Conservation (phyloP, 345 rosid genomes). For the Noccaea bulbosa region DNA sequence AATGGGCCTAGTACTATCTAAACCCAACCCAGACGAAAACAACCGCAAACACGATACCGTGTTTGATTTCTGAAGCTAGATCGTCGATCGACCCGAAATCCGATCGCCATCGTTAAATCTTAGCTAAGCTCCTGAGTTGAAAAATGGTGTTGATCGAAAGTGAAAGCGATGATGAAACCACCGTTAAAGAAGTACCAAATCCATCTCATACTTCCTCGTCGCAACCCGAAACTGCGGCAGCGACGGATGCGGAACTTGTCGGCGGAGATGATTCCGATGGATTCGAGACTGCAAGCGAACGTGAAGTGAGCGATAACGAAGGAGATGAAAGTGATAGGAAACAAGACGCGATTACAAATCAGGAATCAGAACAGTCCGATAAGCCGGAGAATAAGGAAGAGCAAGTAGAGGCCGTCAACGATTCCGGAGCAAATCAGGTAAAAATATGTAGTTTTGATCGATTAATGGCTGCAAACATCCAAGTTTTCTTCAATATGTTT, state of each 20-base stretch:
- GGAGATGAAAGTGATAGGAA: conserved; percentile 23
- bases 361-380: conserved; percentile 7
- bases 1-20: too few relatives aligned
- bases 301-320: conserved; percentile 57
- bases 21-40: neutral
- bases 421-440: conserved; percentile 52
- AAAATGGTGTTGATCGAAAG: conserved; percentile 56
- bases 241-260: conserved; percentile 34
- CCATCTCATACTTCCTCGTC: neutral
- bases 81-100: neutral
- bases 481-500: neutral
- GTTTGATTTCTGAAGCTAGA: conserved; percentile 22
- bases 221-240: conserved; percentile 20
- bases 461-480: neutral
- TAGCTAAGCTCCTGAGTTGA: neutral
- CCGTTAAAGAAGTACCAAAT: neutral
- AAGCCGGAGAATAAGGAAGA: conserved; percentile 4
- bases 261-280: conserved; percentile 68
- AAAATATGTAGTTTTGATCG: neutral
- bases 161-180: conserved; percentile 32
- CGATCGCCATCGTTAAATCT: conserved; percentile 13
- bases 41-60: neutral
- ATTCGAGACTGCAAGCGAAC: conserved; percentile 89
- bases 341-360: neutral
- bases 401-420: conserved; percentile 22